Evolutionary conservation across 176 grass and related monocot species (phyloP), one percentile per base, ranked within the genome.

Genomic region (Oryza nivara): DNA sequence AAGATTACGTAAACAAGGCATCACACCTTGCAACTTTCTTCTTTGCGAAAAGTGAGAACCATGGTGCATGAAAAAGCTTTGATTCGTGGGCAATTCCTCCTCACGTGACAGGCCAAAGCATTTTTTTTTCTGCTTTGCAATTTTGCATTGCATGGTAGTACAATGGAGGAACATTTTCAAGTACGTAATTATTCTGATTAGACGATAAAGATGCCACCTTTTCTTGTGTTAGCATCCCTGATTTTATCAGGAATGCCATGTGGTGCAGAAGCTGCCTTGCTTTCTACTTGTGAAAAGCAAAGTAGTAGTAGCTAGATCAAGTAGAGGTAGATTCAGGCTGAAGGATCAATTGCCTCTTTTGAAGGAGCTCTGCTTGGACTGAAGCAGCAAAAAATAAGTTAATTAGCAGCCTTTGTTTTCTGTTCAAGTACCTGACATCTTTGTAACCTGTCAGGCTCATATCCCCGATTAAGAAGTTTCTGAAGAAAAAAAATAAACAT

Each of bases 31-130:
- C 70, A 76, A 65, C 85, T 91, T 84, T 84, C 75, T 67, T 75
- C 76, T 80, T 69, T 85, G 76, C 75, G 20, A 40, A 70, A 70
- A 64, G 20, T 34, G n/a, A 75, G 58, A 47, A 17, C 3, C 76
- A 63, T 30, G 1, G 64, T 68, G 64, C 70, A 32, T 74, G 47
- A 70, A 76, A 88, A 70, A 70, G 56, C 56, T 48, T 58, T 7
- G 72, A 67, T 81, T 77, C 67, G 72, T 79, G 38, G 49, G 81
- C 80, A 71, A 46, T 75, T 80, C 38, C 0, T 60, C 30, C 78
- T 88, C 88, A 82, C 88, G 83, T 82, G 83, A 73, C 34, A 7
- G 78, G 15, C 13, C 45, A 40, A 45, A 69, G 65, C 78, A 32
- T 41, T 5, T 70, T 41, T 41, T 41, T 2, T 70, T 41, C 6